These are phyloP conservation scores for Globisporangium parvum DNA, from an alignment of 352 stramenopile species.

Conservation along the genomic window DNA sequence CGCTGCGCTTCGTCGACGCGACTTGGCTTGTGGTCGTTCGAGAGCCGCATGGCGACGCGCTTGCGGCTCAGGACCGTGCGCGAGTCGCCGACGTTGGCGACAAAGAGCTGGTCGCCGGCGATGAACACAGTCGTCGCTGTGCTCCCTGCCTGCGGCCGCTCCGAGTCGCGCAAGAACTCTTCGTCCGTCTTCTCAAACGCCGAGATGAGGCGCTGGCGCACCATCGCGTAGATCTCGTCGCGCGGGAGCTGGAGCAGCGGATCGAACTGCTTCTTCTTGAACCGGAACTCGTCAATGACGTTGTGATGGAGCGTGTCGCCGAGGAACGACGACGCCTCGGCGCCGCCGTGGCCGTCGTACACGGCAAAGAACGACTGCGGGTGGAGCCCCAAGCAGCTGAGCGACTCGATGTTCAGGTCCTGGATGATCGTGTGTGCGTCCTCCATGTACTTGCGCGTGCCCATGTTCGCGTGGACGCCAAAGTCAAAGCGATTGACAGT, in stretches of 20 bases:
- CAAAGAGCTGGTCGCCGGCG: conserved; percentile 89
- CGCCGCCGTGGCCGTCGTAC: conserved; percentile 95
- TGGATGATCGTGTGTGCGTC: conserved; percentile 95
- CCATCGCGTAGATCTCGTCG: conserved; percentile 41
- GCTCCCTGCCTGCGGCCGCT: conserved; percentile 81
- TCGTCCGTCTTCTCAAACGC: conserved; percentile 73
- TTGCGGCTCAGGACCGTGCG: conserved; percentile 90
- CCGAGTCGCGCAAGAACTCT: conserved; percentile 58
- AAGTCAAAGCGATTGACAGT: conserved; percentile 97
- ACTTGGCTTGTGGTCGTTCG: conserved; percentile 96
- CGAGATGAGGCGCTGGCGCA: conserved; percentile 38
- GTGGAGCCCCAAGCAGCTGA: conserved; percentile 51
- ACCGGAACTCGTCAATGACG: conserved; percentile 52
- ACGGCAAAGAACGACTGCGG: conserved; percentile 94
- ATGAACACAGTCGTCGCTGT: conserved; percentile 94
- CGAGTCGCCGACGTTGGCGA: conserved; percentile 96
- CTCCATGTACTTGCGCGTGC: conserved; percentile 93
- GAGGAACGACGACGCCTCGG: conserved; percentile 90
- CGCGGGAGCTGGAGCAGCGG: conserved; percentile 26
- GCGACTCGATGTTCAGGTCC: conserved; percentile 57
- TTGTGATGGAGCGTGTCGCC: conserved; percentile 67
- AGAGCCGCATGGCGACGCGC: conserved; percentile 85
- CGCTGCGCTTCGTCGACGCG: conserved; percentile 91
- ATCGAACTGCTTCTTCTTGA: conserved; percentile 38
- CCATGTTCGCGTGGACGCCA: conserved; percentile 92